phyloP scores from a whole-genome alignment of 2,329 filamentous ascomycete genomes.

The Pseudogymnoascus sp. region DNA sequence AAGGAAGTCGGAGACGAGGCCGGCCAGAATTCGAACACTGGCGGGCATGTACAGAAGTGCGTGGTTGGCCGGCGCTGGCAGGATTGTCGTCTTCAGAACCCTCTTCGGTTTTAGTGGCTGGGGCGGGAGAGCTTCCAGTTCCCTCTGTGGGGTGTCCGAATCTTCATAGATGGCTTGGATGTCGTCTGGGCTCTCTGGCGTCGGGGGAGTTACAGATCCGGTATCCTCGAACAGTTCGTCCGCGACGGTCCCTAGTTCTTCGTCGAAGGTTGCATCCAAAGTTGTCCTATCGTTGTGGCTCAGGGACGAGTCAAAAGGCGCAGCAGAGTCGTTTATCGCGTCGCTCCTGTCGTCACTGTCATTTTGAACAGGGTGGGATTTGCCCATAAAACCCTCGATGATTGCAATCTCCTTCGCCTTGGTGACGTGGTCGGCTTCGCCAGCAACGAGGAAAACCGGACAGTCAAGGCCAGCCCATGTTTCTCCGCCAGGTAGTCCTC shows the following conservation, averaged over 20 bases:
- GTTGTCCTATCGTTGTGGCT: not conserved
- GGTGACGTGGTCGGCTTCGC: slow-evolving; percentile 68
- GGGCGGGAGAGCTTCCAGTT: slow-evolving; percentile 35
- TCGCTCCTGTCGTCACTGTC: slow-evolving; percentile 27
- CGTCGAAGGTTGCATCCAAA: not conserved
- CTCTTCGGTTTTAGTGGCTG: slow-evolving; percentile 43
- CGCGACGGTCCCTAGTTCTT: not conserved
- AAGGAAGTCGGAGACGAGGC: slow-evolving; percentile 77
- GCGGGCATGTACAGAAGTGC: slow-evolving; percentile 73
- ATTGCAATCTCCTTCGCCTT: slow-evolving; percentile 62
- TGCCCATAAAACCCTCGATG: slow-evolving; percentile 44
- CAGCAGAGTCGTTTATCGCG: slow-evolving; percentile 41
- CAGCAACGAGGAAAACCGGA: slow-evolving; percentile 72
- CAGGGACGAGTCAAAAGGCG: slow-evolving; percentile 35
- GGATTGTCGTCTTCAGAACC: slow-evolving; percentile 58
- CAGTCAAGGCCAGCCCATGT: slow-evolving; percentile 66
- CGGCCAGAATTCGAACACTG: slow-evolving; percentile 68
- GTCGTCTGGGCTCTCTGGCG: not conserved
- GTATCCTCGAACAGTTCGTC: slow-evolving; percentile 1
- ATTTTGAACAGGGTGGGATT: slow-evolving; percentile 21
- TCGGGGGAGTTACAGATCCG: not conserved
- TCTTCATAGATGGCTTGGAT: slow-evolving; percentile 30
- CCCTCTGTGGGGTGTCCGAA: slow-evolving; percentile 41
- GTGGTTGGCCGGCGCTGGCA: slow-evolving; percentile 74
- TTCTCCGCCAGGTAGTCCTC: slow-evolving; percentile 61